These are phyloP conservation scores for Xylariaceae sp. DNA, from an alignment of 2,329 filamentous ascomycete species.

Conservation along the genomic window DNA sequence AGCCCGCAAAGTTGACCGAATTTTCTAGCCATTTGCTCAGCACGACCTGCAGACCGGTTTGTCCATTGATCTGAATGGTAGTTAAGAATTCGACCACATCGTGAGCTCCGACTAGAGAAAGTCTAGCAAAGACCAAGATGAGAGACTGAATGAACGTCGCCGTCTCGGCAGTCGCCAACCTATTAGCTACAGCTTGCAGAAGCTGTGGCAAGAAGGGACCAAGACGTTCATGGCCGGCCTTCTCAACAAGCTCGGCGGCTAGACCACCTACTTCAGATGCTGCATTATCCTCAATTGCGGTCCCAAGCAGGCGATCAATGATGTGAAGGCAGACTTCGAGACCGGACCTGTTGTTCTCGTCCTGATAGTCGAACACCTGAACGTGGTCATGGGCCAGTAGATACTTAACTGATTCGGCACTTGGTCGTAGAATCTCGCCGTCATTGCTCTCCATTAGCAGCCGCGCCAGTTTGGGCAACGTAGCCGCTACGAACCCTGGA, in stretches of 20 bases:
- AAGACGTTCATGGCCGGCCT: slow-evolving; percentile 84
- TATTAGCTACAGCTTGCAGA: slow-evolving; percentile 79
- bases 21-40: slow-evolving; percentile 96
- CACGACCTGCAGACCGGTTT: slow-evolving; percentile 84
- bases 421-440: slow-evolving; percentile 80
- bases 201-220: slow-evolving; percentile 88
- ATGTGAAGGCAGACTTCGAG: slow-evolving; percentile 87
- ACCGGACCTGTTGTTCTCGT: slow-evolving; percentile 73
- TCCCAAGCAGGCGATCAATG: slow-evolving; percentile 83
- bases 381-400: slow-evolving; percentile 86
- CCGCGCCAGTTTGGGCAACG: slow-evolving; percentile 80
- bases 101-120: slow-evolving; percentile 77
- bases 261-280: slow-evolving; percentile 95
- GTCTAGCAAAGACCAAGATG: slow-evolving; percentile 88
- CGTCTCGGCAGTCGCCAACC: slow-evolving; percentile 76
- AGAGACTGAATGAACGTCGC: slow-evolving; percentile 92
- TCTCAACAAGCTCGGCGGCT: slow-evolving; percentile 91
- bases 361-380: slow-evolving; percentile 83
- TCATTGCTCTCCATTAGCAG: slow-evolving; percentile 81
- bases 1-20: slow-evolving; percentile 94
- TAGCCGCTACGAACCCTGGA: slow-evolving; percentile 75
- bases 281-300: slow-evolving; percentile 82
- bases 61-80: slow-evolving; percentile 72
- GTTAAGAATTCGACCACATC: slow-evolving; percentile 92
- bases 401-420: slow-evolving; percentile 80